Base-by-base conservation (phyloP, 768 basidiomycete species). In the Daedaleopsis sinensis region DNA sequence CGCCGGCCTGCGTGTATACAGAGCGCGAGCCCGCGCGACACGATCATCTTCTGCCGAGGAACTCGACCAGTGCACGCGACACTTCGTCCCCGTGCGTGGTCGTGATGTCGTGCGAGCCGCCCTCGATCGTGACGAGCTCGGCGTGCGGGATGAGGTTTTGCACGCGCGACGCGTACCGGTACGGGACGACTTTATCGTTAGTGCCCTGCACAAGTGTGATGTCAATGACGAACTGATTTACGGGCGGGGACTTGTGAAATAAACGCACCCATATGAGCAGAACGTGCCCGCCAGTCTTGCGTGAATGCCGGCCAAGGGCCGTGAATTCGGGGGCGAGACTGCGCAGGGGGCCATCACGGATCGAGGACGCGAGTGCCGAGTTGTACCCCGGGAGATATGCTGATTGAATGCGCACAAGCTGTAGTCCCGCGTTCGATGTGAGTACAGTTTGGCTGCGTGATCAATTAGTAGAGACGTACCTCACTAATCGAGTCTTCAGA, bases 371-470 rank as follows among this genome's bases (percentile, higher is more conserved):
- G n/a, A 92, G 75, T 0, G 90, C 90, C 21, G 84, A 81, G 64
- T 92, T 90, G 70, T 85, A 92, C 5, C 90, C 84, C 0, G 87
- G 83, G 6, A 92, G 79, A 68, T 90, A 86, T 1, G 90, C 90
- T 0, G 88, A 88, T 73, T 92, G 90, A 13, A 90, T 76, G n/a
- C 89, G 82, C 0, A 91, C 85, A 57, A 92, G 86, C 85, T 89
- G 63, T 32, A 47, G 10, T 50, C 21, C 27, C 10, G 23, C n/a
- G 48, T 50, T 50, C 27, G 23, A 24, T 15, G n/a, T 10, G 44
- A 46, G 18, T 21, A 46, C n/a, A 2, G 44, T 18, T 9, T 18
- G 44, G 5, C 42, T 43, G 10, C 42, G 10, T 2, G 15, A 10
- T 15, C n/a, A 13, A 15, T n/a, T 4, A 18, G 44, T 3, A 16